phyloP scores from a whole-genome alignment of 176 grass and related monocot genomes.

The Musa itinerans region DNA sequence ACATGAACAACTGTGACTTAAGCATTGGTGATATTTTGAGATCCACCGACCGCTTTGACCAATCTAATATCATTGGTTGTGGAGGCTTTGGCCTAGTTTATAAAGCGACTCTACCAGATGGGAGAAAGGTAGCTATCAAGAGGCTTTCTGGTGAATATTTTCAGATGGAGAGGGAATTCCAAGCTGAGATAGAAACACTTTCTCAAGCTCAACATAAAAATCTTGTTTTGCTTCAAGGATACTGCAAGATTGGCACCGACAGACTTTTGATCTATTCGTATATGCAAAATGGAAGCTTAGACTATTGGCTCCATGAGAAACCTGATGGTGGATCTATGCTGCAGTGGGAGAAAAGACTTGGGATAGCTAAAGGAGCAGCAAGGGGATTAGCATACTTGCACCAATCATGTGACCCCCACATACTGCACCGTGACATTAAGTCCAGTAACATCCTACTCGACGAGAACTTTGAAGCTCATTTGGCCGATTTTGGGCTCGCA shows the following conservation, averaged over 20 bases:
- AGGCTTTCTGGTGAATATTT: conserved; percentile 83
- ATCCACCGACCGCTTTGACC: conserved; percentile 94
- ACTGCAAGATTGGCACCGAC: conserved; percentile 75
- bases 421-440: conserved; percentile 94
- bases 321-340: conserved; percentile 52
- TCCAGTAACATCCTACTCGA: conserved; percentile 96
- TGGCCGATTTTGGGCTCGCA: conserved; percentile 97
- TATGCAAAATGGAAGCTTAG: conserved; percentile 96
- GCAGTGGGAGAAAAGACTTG: conserved; percentile 69
- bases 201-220: conserved; percentile 88
- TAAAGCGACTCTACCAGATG: conserved; percentile 72
- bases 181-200: conserved; percentile 87
- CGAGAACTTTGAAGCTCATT: conserved; percentile 76
- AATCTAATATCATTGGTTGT: conserved; percentile 91
- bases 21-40: conserved; percentile 80
- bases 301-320: conserved; percentile 91
- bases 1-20: conserved; percentile 57
- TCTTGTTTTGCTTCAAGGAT: conserved; percentile 97
- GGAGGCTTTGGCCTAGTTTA: conserved; percentile 95
- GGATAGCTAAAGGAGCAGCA: conserved; percentile 74
- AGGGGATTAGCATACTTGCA: conserved; percentile 85
- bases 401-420: conserved; percentile 76
- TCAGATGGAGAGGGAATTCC: conserved; percentile 96
- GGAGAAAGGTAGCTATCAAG: conserved; percentile 66
- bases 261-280: conserved; percentile 88